Conservation (phyloP, 1,139 yeast species). For the Hyphopichia pseudoburtonii region DNA sequence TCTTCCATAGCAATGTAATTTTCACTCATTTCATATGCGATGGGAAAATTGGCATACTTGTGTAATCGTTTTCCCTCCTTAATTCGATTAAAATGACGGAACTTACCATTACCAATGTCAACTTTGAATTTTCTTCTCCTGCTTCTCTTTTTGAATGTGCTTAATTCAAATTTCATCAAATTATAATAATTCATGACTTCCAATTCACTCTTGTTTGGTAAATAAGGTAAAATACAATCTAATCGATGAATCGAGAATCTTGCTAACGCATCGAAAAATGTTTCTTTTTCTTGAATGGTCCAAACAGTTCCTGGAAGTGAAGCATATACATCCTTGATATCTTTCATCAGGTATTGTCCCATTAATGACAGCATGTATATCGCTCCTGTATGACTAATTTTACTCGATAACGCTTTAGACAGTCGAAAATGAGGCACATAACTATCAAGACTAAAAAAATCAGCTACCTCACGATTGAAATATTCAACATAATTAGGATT, state of each 20-base stretch:
- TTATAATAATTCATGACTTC: conserved; percentile 52
- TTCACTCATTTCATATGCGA: conserved; percentile 53
- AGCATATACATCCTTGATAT: not conserved
- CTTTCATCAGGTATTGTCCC: conserved; percentile 1
- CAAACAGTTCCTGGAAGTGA: conserved; percentile 17
- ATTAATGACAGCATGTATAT: conserved; percentile 3
- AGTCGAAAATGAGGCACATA: conserved; percentile 2
- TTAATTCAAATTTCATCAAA: conserved; percentile 28
- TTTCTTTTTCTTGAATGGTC: conserved; percentile 22
- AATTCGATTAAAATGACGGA: conserved; percentile 1
- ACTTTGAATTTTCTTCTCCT: conserved; percentile 8
- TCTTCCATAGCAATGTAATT: conserved; percentile 50
- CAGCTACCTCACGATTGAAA: conserved; percentile 21
- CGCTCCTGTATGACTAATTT: conserved; percentile 1
- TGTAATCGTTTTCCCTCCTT: conserved; percentile 17
- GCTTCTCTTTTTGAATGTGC: conserved; percentile 15
- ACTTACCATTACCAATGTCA: conserved; percentile 3
- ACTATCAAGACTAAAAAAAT: conserved; percentile 11
- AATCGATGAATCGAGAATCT: conserved; percentile 50
- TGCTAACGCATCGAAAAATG: conserved; percentile 31
- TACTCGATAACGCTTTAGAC: conserved; percentile 2
- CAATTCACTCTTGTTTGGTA: conserved; percentile 40
- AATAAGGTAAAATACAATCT: conserved; percentile 35
- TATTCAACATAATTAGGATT: conserved; percentile 21
- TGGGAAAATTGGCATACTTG: conserved; percentile 47